Evolutionary conservation across 495 filamentous ascomycete species (phyloP).

Genomic region (Thermochaetoides thermophila): DNA sequence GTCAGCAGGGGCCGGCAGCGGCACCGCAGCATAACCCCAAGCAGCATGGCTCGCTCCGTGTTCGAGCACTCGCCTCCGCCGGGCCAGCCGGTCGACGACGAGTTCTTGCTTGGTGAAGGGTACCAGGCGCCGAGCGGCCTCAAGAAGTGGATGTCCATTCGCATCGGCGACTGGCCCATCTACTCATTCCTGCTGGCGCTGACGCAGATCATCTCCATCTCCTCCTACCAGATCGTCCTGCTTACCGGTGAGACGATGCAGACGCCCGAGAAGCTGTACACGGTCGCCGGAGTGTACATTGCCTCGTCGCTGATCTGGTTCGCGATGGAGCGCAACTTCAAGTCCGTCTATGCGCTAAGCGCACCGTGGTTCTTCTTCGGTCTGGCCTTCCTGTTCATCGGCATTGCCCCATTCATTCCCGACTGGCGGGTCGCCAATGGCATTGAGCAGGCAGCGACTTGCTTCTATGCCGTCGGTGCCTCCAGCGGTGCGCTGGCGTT

Average conservation of each 20-base stretch:
- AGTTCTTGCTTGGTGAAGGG: constrained; percentile 48
- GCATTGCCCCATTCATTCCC: constrained; percentile 40
- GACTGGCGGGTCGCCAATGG: constrained; percentile 27
- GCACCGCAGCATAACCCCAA: constrained; percentile 19
- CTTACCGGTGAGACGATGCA: constrained; percentile 45
- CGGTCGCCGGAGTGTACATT: constrained; percentile 48
- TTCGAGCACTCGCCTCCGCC: constrained; percentile 18
- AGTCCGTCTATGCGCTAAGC: constrained; percentile 42
- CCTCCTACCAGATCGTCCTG: constrained; percentile 55
- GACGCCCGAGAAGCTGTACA: constrained; percentile 45
- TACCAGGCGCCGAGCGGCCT: constrained; percentile 55
- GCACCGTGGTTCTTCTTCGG: constrained; percentile 48
- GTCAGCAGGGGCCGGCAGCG: constrained; percentile 19
- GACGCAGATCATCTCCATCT: constrained; percentile 52
- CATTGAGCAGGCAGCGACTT: constrained; percentile 44
- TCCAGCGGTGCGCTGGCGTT: constrained; percentile 47
- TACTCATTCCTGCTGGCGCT: constrained; percentile 57
- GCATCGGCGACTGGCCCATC: constrained; percentile 50
- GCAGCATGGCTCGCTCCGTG: constrained; percentile 14
- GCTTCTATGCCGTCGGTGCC: constrained; percentile 44
- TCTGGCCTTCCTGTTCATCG: constrained; percentile 47
- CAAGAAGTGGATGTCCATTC: constrained; percentile 33
- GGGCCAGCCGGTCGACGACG: constrained; percentile 15
- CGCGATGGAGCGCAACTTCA: constrained; percentile 40
- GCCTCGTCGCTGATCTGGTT: constrained; percentile 47